Base-by-base conservation (phyloP, 1,139 yeast genomes). In the Taphrina confusa region DNA sequence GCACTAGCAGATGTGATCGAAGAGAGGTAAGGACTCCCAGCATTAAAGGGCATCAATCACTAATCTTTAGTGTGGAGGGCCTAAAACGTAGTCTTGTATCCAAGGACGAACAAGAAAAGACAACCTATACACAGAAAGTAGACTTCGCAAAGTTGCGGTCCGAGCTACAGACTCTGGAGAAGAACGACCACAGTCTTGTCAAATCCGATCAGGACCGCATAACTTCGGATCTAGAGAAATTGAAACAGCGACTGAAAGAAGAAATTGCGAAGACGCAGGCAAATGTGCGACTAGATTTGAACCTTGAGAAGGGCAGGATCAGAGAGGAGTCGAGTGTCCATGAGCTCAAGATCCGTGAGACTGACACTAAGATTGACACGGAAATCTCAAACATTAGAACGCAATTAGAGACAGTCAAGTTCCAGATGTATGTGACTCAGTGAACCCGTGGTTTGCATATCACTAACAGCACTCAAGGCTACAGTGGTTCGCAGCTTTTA, bases 101-200 rank as follows among this genome's bases (percentile, higher is more conserved):
- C 4, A 60, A 56, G 22, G 62, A 60, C 11, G 62, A 60, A 25
- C 62, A 60, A 23, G 62, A 60, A 16, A 49, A 92, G 64, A 81
- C 91, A 67, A 85, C 96, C 5, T 92, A 92, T 72, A 96, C 91
- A 70, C 98, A 92, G 69, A 88, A 92, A 69, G 97, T 92, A 31
- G 97, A 91, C 72, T 92, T 92, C 78, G 95, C 96, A 47, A 91
- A 91, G 71, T 79, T 91, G 63, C 86, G 90, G 71, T 95, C 95
- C 36, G 97, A 91, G 72, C 78, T 91, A 59, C 91, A 87, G 69
- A 84, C 91, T 49, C 82, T 88, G 75, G 98, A 92, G 74, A 84
- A 85, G 70, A 80, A 90, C 12, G 97, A 92, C 68, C 86, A 88
- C 68, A 85, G 87, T 60, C 81, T 83, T 56, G 79, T 92, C 63